Conservation (phyloP, 225 moss, liverwort and hornwort genomes). For the Marchantia paleacea region DNA sequence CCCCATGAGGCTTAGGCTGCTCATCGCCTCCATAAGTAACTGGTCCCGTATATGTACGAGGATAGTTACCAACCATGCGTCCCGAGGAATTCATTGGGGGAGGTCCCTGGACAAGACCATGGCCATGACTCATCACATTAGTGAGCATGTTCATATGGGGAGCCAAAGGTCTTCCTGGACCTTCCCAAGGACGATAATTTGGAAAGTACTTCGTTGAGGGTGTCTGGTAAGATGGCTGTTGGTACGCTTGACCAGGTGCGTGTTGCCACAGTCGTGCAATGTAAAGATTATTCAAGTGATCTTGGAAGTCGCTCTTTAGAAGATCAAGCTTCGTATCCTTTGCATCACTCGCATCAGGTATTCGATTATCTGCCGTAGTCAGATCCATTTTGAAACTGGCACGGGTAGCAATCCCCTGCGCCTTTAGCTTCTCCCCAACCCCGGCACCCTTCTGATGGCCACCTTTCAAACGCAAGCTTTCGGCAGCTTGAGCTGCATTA, state of each 20-base stretch:
- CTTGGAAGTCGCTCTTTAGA: slow-evolving; percentile 51
- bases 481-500: slow-evolving; percentile 31
- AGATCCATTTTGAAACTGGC: slow-evolving; percentile 37
- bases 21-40: slow-evolving; percentile 45
- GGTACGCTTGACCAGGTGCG: slow-evolving; percentile 20
- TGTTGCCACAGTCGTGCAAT: slow-evolving; percentile 54
- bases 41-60: slow-evolving; percentile 34
- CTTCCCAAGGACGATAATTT: slow-evolving; percentile 50
- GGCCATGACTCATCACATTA: slow-evolving; percentile 34
- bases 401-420: slow-evolving; percentile 42
- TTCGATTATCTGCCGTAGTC: slow-evolving; percentile 26
- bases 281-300: slow-evolving; percentile 39
- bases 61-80: slow-evolving; percentile 31
- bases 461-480: slow-evolving; percentile 29
- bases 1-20: slow-evolving; percentile 50
- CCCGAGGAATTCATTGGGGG: slow-evolving; percentile 28
- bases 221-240: slow-evolving; percentile 21
- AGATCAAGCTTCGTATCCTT: slow-evolving; percentile 35
- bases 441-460: slow-evolving; percentile 41
- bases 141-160: slow-evolving; percentile 38
- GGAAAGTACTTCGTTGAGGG: slow-evolving; percentile 30
- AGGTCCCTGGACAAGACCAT: slow-evolving; percentile 33
- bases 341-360: slow-evolving; percentile 27
- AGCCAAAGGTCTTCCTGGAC: slow-evolving; percentile 52
- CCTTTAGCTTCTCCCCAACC: slow-evolving; percentile 54